A percentile compares a stretch with the other conserved stretches of the same genome.
phyloP scores from a whole-genome alignment of 805 yeast species.

The Starmerella stigmatis region DNA sequence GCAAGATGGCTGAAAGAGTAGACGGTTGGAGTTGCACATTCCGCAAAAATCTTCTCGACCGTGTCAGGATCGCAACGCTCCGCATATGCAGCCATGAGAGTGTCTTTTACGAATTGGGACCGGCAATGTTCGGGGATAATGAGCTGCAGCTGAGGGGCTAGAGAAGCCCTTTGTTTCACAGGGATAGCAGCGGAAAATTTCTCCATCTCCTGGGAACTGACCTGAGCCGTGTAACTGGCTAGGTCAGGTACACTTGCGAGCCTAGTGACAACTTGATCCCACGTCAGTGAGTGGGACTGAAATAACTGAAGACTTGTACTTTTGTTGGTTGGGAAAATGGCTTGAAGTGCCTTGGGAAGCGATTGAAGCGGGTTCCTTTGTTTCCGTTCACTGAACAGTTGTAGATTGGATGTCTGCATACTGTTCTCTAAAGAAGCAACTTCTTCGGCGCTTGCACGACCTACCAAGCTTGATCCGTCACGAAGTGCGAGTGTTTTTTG shows the following conservation, averaged over 20 bases:
- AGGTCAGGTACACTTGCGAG: constrained; percentile 5
- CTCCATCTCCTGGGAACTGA: constrained; percentile 24
- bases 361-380: not conserved
- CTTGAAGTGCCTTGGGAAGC: not conserved
- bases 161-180: constrained; percentile 19
- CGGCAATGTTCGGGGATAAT: constrained; percentile 18
- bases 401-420: not conserved
- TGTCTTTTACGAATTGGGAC: constrained; percentile 22
- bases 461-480: constrained; percentile 11
- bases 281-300: not conserved
- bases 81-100: constrained; percentile 31
- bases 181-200: constrained; percentile 26
- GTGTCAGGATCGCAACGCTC: constrained; percentile 21
- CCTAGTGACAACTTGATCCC: constrained; percentile 7
- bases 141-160: constrained; percentile 21
- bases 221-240: not conserved
- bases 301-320: not conserved
- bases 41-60: constrained; percentile 24
- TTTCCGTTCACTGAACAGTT: not conserved
- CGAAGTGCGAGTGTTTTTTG: constrained; percentile 11
- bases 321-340: not conserved
- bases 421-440: constrained; percentile 19
- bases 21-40: constrained; percentile 23
- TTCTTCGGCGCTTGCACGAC: constrained; percentile 13
- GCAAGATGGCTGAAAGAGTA: constrained; percentile 30